A percentile compares a stretch with the other conserved stretches of the same genome.
Conservation (phyloP, 306 rosid genomes). For the Cicer judaicum region DNA sequence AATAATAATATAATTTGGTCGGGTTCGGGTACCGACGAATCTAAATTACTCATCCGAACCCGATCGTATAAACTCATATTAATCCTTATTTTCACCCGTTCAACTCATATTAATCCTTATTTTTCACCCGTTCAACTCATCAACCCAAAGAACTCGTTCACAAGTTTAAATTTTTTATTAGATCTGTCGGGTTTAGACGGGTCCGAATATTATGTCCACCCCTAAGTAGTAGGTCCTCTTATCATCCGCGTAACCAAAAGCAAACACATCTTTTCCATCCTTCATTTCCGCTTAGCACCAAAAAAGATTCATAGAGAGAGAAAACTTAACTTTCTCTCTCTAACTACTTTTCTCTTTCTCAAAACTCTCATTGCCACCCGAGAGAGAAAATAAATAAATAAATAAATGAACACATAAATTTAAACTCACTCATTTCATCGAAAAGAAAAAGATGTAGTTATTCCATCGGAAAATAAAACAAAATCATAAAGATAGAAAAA, state of each 20-base stretch:
- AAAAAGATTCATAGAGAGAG: no score
- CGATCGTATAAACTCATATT: no score
- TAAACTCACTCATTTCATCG: conserved; percentile 16
- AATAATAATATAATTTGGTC: no score
- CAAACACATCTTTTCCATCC: conserved; percentile 42
- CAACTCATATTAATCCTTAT: no score
- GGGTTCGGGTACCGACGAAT: no score
- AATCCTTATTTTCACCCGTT: no score
- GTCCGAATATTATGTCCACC: no score
- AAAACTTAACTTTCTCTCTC: neutral
- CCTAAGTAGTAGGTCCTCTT: conserved; percentile 36
- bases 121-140: no score
- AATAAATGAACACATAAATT: neutral
- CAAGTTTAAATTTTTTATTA: no score
- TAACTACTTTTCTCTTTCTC: conserved; percentile 10
- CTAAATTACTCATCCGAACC: no score
- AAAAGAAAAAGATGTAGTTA: neutral
- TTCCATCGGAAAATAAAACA: conserved; percentile 31
- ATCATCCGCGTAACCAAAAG: conserved; percentile 35
- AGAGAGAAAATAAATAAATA: neutral
- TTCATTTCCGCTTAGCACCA: conserved; percentile 48
- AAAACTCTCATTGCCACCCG: conserved; percentile 27
- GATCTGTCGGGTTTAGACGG: no score
- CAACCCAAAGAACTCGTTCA: no score
- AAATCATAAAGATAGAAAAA: neutral